Conservation (phyloP, 108 stramenopile species). For the Fragilaria crotonensis region DNA sequence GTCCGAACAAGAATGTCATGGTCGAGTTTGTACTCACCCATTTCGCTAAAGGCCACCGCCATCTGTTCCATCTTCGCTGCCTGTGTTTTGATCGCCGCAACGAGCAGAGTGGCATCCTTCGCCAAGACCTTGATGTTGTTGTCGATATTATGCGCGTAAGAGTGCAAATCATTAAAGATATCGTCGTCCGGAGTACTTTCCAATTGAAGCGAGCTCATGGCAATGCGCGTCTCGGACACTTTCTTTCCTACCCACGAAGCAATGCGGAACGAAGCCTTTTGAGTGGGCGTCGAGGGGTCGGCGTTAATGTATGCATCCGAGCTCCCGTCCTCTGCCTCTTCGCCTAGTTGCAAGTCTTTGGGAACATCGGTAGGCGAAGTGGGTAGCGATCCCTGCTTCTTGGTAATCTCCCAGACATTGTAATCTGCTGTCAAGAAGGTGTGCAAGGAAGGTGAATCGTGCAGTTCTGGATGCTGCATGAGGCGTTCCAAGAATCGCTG, state of each 20-base stretch:
- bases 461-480: conserved; percentile 70
- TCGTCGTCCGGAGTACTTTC: not conserved
- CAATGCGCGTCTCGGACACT: not conserved
- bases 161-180: not conserved
- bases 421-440: conserved; percentile 65
- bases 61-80: not conserved
- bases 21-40: not conserved
- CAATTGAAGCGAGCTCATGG: not conserved
- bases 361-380: not conserved
- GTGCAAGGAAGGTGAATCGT: conserved; percentile 53
- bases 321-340: not conserved
- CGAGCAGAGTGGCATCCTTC: not conserved
- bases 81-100: not conserved
- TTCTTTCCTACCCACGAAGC: not conserved
- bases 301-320: not conserved
- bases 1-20: not conserved
- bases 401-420: not conserved
- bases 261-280: not conserved
- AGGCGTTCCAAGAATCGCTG: conserved; percentile 71
- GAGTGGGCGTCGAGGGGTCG: not conserved
- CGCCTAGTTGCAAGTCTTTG: not conserved
- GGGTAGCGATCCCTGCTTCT: not conserved
- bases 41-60: not conserved
- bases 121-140: not conserved
- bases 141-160: not conserved